phyloP scores from a whole-genome alignment of 208 protist species.

The Angomonas desouzai region DNA sequence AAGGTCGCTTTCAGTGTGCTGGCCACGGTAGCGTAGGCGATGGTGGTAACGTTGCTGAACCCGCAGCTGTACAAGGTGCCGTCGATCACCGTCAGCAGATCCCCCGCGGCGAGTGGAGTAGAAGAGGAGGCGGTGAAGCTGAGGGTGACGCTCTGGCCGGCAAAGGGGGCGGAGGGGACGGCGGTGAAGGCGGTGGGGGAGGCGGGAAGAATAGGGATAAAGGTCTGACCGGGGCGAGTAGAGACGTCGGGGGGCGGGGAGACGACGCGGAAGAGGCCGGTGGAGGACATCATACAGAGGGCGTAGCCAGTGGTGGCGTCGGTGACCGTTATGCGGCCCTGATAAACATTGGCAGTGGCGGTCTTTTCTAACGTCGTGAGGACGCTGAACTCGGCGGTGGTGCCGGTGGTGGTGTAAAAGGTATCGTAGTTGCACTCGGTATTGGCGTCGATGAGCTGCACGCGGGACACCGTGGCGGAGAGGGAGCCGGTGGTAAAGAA shows the following conservation, averaged over 20 bases:
- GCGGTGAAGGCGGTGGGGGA: conserved; percentile 37
- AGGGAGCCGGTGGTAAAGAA: conserved; percentile 27
- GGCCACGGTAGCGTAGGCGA: conserved; percentile 30
- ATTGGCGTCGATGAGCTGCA: conserved; percentile 38
- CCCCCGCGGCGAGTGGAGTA: conserved; percentile 24
- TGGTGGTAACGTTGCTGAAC: conserved; percentile 55
- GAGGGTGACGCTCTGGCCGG: conserved; percentile 67
- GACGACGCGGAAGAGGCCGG: conserved; percentile 59
- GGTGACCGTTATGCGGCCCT: conserved; percentile 36
- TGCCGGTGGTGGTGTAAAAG: conserved; percentile 32
- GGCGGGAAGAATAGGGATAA: conserved; percentile 23
- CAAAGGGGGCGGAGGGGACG: conserved; percentile 37
- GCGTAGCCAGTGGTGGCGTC: conserved; percentile 35
- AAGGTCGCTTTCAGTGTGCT: conserved; percentile 13
- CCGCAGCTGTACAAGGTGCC: conserved; percentile 77
- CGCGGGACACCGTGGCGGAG: conserved; percentile 18
- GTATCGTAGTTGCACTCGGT: conserved; percentile 81
- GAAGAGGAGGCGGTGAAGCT: conserved; percentile 2
- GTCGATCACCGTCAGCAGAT: conserved; percentile 64
- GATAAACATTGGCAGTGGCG: conserved; percentile 18
- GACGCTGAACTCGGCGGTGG: conserved; percentile 16
- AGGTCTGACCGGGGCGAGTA: conserved; percentile 8
- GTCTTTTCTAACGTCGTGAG: conserved; percentile 26
- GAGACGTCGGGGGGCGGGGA: conserved; percentile 18
- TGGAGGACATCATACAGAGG: conserved; percentile 60